Evolutionary conservation across 2,329 filamentous ascomycete species (phyloP).

Genomic region (Sporothrix mexicana): DNA sequence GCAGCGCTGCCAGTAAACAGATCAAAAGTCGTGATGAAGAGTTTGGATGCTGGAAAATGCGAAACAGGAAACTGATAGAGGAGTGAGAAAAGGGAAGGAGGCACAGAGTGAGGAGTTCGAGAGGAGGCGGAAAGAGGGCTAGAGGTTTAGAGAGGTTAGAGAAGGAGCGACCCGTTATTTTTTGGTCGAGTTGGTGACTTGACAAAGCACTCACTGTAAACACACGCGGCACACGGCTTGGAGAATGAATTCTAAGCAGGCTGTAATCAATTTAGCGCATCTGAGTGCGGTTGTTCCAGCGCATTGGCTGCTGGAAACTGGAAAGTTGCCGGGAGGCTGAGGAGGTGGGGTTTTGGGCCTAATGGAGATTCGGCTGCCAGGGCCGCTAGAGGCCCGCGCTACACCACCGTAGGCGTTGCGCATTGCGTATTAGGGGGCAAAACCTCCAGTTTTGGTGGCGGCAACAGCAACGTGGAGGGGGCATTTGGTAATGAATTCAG

Average conservation of each 20-base stretch:
- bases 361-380: background rate
- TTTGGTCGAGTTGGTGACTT: constrained; percentile 18
- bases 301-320: background rate
- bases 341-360: constrained; percentile 4
- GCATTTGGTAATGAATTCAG: background rate
- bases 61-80: background rate
- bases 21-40: constrained; percentile 13
- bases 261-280: constrained; percentile 12
- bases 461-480: background rate
- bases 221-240: background rate
- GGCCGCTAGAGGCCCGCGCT: constrained; percentile 6
- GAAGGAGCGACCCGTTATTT: constrained; percentile 27
- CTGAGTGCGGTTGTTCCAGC: background rate
- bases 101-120: background rate
- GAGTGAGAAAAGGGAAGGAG: constrained; percentile 4
- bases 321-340: background rate
- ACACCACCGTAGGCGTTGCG: background rate
- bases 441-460: background rate
- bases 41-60: background rate
- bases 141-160: too few species aligned
- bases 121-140: constrained; percentile 7
- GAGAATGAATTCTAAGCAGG: constrained; percentile 1
- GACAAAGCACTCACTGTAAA: constrained; percentile 1
- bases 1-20: background rate
- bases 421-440: constrained; percentile 12